These are phyloP conservation scores for Excoecaria cochinchinensis DNA, from an alignment of 345 rosid genomes.

Conservation along the genomic window DNA sequence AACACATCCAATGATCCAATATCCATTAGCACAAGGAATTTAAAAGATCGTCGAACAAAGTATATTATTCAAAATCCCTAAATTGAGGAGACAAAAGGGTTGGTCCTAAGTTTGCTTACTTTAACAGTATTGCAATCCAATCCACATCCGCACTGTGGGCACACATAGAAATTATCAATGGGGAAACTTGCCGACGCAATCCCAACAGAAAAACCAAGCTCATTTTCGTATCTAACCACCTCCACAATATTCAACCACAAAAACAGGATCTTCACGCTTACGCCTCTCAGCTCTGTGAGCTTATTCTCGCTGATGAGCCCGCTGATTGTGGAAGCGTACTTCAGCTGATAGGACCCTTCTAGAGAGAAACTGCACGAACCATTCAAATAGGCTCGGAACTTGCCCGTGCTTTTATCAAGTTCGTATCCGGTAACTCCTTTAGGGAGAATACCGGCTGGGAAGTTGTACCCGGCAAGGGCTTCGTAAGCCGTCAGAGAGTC, in stretches of 20 bases:
- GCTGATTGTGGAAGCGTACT: constrained; percentile 66
- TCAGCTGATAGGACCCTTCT: constrained; percentile 81
- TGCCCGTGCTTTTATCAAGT: constrained; percentile 57
- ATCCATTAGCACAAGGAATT: background rate
- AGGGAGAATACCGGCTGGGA: constrained; percentile 84
- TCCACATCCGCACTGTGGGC: constrained; percentile 97
- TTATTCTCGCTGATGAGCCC: constrained; percentile 67
- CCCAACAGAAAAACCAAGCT: constrained; percentile 83
- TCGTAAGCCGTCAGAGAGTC: constrained; percentile 63
- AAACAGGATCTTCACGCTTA: constrained; percentile 83
- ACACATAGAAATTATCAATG: constrained; percentile 73
- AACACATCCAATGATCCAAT: constrained; percentile 2
- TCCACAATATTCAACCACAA: constrained; percentile 91
- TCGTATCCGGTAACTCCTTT: constrained; percentile 63
- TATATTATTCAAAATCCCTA: constrained; percentile 20
- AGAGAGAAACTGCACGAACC: constrained; percentile 80
- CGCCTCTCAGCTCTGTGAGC: constrained; percentile 61
- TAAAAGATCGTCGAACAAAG: background rate
- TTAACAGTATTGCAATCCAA: constrained; percentile 52
- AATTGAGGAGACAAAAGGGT: constrained; percentile 53
- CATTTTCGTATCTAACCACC: constrained; percentile 58
- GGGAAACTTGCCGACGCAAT: constrained; percentile 76
- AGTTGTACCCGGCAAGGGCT: constrained; percentile 56
- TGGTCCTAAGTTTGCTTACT: constrained; percentile 38
- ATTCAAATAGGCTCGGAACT: constrained; percentile 55